Base-by-base conservation (phyloP, 495 filamentous ascomycete genomes). In the Daldinia childiae region DNA sequence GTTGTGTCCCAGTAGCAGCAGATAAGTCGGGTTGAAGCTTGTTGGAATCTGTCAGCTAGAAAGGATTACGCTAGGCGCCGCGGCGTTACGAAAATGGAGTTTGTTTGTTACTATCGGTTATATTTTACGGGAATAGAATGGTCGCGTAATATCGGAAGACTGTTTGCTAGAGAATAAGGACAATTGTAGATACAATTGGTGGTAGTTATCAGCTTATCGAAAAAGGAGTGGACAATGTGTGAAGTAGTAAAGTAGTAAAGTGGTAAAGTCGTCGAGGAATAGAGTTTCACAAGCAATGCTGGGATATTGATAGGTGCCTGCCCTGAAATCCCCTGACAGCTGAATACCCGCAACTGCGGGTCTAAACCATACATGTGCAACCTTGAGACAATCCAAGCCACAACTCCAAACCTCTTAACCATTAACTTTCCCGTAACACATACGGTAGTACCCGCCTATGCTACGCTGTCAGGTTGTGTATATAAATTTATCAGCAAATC, bases 241-340 rank as follows among this genome's bases (percentile, higher is more conserved):
- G 5, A 27, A 27, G 26, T 27, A 4, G 1, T 27, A 27, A 57
- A 39, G 48, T 60, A 36, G 60, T 30, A 30, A 54, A 32, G 27
- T 57, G 3, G 27, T 57, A 66, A 62, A 71, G 43, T 56, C 29
- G 58, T 62, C 29, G 52, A 57, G 34, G 68, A 56, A 24, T 57
- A 21, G 52, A 60, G 69, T 67, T 72, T 72, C 69, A 72, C 32
- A 67, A 55, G 55, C 60, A 55, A 68, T 57, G 60, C 54, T 29
- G 30, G 39, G 43, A 56, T 34, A 32, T 36, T 57, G 68, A 51
- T 66, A 62, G 39, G 52, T 54, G 24, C 58, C 64, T 66, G 45
- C 62, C 50, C 27, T 50, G 48, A 48, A 54, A 38, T 36, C 34
- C 58, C 41, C 58, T 68, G 51, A 55, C 65, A 68, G 65, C 59